These are phyloP conservation scores for Capsicum chinense DNA, from an alignment of 257 asterid species.

Conservation along the genomic window DNA sequence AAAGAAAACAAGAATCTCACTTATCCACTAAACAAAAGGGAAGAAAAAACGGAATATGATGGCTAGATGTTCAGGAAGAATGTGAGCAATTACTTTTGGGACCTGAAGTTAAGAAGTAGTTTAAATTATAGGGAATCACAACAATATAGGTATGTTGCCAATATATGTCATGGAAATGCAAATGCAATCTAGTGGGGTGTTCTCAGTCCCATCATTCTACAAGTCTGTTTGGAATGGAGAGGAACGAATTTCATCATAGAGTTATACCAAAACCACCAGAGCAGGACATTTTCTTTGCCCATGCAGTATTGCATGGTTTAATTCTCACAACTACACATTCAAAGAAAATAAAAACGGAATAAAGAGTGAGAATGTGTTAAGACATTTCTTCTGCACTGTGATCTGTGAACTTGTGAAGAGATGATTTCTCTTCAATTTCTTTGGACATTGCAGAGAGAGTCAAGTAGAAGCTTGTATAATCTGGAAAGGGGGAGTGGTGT, in stretches of 20 bases:
- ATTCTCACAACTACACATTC: background rate
- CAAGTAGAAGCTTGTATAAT: background rate
- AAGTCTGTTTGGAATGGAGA: slow-evolving; percentile 2
- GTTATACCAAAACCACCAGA: background rate
- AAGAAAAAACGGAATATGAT: background rate
- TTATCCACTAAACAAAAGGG: background rate
- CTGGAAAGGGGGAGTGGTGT: background rate
- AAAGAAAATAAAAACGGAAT: background rate
- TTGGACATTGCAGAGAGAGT: background rate
- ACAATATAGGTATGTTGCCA: background rate
- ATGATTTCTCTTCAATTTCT: background rate
- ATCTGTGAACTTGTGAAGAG: background rate
- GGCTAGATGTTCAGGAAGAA: background rate
- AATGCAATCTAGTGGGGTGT: background rate
- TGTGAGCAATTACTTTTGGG: background rate
- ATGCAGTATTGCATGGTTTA: background rate
- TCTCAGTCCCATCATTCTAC: background rate
- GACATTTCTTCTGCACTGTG: background rate
- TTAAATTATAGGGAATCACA: background rate
- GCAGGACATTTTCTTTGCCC: background rate
- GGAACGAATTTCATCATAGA: background rate
- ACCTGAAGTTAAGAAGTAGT: background rate
- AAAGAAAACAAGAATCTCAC: background rate
- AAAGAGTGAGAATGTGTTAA: background rate
- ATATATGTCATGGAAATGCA: background rate